Evolutionary conservation across 305 asterid genomes (phyloP).

Genomic region (Plantago rigida): DNA sequence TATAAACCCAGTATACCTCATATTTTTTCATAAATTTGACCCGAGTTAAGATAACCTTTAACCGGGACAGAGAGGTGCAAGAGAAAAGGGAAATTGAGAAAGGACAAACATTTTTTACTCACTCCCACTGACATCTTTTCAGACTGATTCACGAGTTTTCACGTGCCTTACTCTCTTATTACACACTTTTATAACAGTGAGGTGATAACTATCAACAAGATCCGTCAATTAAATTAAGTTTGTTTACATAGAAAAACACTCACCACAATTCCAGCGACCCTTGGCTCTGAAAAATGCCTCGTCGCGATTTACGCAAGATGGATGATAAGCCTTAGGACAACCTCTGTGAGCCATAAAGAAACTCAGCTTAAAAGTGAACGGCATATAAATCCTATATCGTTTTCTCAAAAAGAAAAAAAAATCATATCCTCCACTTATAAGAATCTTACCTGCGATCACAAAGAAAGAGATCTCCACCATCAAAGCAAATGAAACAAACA

Average conservation of each 20-base stretch:
- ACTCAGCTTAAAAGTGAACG: conserved; percentile 9
- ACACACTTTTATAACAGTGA: too few species aligned
- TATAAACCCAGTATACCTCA: too few species aligned
- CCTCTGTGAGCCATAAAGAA: conserved; percentile 51
- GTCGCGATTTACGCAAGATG: conserved; percentile 81
- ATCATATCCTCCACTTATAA: conserved; percentile 17
- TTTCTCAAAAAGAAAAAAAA: conserved; percentile 15
- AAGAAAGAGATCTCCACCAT: conserved; percentile 90
- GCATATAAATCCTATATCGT: conserved; percentile 8
- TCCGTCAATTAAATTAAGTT: too few species aligned
- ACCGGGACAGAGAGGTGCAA: too few species aligned
- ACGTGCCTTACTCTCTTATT: too few species aligned
- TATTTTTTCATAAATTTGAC: too few species aligned
- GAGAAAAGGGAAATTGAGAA: too few species aligned
- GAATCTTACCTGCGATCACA: conserved; percentile 78
- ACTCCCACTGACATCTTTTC: too few species aligned
- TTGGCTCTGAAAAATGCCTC: conserved; percentile 85
- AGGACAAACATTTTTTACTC: too few species aligned
- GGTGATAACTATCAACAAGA: too few species aligned
- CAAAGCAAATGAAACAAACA: conserved; percentile 97
- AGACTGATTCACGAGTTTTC: too few species aligned
- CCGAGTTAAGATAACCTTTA: too few species aligned
- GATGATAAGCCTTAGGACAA: conserved; percentile 96
- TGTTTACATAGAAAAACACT: conserved; percentile 18
- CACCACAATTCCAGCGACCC: conserved; percentile 98